These are phyloP conservation scores for Poa annua DNA, from an alignment of 176 grass and related monocot species.

Conservation along the genomic window DNA sequence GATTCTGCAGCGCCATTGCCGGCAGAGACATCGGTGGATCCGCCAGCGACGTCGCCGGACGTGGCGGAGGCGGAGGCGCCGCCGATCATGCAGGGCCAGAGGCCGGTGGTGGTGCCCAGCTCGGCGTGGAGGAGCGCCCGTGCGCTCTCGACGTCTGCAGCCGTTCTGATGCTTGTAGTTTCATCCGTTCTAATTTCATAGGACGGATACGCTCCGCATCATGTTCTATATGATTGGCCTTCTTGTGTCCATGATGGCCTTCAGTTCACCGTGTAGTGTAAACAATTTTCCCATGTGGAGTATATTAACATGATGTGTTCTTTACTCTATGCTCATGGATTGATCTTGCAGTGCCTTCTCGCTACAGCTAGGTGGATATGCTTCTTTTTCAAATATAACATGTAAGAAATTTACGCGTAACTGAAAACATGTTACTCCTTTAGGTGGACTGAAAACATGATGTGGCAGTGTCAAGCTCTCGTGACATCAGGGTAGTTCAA, in stretches of 20 bases:
- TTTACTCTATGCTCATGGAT: not conserved
- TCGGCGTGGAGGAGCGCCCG: conserved; percentile 40
- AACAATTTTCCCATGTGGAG: not conserved
- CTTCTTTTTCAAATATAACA: too few species aligned
- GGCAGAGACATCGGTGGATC: conserved; percentile 46
- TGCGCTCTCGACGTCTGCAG: not conserved
- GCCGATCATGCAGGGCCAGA: conserved; percentile 48
- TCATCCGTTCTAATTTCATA: conserved; percentile 28
- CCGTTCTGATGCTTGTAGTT: conserved; percentile 13
- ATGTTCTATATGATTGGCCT: not conserved
- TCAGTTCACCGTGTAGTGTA: not conserved
- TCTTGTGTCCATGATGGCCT: not conserved
- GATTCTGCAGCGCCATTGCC: conserved; percentile 47
- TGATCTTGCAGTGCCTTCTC: not conserved
- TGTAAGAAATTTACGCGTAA: not conserved
- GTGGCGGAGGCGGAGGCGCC: conserved; percentile 34
- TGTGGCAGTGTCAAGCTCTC: not conserved
- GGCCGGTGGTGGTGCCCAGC: conserved; percentile 62
- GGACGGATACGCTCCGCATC: not conserved
- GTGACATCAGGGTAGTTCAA: not conserved
- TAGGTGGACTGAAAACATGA: not conserved
- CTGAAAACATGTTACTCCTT: not conserved
- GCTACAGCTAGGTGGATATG: too few species aligned
- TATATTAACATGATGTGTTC: not conserved
- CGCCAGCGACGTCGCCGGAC: conserved; percentile 29